phyloP scores from a whole-genome alignment of 495 filamentous ascomycete species.

The Pseudoneurospora amorphoporcata region DNA sequence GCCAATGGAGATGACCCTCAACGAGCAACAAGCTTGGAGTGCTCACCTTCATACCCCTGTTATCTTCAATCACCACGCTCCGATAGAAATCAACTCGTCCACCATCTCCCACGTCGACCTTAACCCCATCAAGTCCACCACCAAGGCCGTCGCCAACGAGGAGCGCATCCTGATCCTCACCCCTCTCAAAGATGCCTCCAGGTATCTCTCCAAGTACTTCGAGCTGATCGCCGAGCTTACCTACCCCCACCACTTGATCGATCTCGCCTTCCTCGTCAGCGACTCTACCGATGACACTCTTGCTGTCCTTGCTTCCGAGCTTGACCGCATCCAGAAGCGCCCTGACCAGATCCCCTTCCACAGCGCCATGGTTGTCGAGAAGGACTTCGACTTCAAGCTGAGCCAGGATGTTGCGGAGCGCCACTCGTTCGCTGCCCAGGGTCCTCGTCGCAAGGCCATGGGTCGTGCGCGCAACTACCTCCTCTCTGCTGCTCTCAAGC shows the following conservation, averaged over 20 bases:
- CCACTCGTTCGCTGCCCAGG: slow-evolving; percentile 81
- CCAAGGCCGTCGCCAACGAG: slow-evolving; percentile 61
- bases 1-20: slow-evolving; percentile 85
- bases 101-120: slow-evolving; percentile 74
- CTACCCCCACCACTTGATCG: slow-evolving; percentile 92
- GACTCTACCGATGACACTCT: slow-evolving; percentile 87
- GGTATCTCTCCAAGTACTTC: slow-evolving; percentile 78
- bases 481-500: slow-evolving; percentile 71
- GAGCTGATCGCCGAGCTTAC: slow-evolving; percentile 82
- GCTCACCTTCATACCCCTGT: slow-evolving; percentile 83
- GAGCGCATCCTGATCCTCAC: slow-evolving; percentile 94
- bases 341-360: slow-evolving; percentile 71
- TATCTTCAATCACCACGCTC: slow-evolving; percentile 88
- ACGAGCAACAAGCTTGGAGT: slow-evolving; percentile 84
- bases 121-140: slow-evolving; percentile 75
- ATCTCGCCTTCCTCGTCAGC: slow-evolving; percentile 87
- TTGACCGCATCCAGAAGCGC: slow-evolving; percentile 79
- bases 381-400: slow-evolving; percentile 69
- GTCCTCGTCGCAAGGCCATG: slow-evolving; percentile 81
- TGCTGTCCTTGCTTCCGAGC: slow-evolving; percentile 65
- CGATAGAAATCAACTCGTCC: slow-evolving; percentile 69
- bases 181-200: slow-evolving; percentile 80
- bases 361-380: slow-evolving; percentile 73
- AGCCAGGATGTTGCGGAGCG: slow-evolving; percentile 70
- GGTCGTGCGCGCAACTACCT: slow-evolving; percentile 87